Evolutionary conservation across 2,329 filamentous ascomycete species (phyloP), one percentile per base, ranked within the genome.

Genomic region (Aspergillus sp.): DNA sequence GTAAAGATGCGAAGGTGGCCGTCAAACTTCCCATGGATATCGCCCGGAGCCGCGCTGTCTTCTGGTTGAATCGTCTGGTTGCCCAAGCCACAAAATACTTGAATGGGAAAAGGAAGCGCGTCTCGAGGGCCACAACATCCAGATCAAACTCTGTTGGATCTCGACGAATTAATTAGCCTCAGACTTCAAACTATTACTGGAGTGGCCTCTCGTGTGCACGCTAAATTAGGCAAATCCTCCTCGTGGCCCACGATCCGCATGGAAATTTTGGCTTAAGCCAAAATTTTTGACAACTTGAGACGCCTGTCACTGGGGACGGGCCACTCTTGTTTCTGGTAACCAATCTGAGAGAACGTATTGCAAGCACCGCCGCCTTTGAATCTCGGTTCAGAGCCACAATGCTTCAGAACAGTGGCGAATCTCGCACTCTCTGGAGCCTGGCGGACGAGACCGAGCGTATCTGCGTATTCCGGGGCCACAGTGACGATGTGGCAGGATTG

Each of bases 251-350:
- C 15, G 51, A 53, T 53, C 51, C 41, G 27, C 51, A 17, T 6
- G 4, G 21, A 21, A 21, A 21, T 21, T 21, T 21, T 21, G 21
- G 21, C 21, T 21, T 21, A 21, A 21, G 21, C n/a, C 41, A 54
- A 54, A 47, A 54, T 40, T 47, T 48, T 48, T 54, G 44, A 48
- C 52, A 54, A 39, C 14, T 54, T 14, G 43, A 53, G 31, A 46
- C 41, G 33, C 25, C 23, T 52, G 49, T 43, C 49, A 52, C 33
- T 44, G 39, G 35, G 37, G 48, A 31, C 51, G 41, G 35, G 35
- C 44, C 52, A 54, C 52, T 37, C 14, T 19, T 21, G 21, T 48
- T 12, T 41, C 31, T 41, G 52, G 44, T 41, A 54, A 11, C 52
- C 52, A 54, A 48, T 54, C 52, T 54, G n/a, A 35, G 27, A 19